Evolutionary conservation across 305 asterid species (phyloP).

Genomic region (Nicotiana rustica): DNA sequence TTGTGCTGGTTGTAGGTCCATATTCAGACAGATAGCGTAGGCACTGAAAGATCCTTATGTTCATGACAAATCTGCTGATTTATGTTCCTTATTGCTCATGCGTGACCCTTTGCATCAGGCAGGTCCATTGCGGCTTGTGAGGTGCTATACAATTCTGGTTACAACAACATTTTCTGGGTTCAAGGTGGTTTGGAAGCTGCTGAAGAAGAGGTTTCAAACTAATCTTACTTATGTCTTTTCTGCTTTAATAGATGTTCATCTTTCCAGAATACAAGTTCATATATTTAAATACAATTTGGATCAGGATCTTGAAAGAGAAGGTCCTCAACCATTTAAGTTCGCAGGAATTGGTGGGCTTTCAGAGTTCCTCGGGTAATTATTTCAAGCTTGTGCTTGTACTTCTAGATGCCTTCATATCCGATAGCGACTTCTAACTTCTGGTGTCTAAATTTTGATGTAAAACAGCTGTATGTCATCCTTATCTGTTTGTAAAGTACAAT

Average conservation of each 20-base stretch:
- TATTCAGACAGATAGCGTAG: neutral
- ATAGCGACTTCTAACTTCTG: constrained; percentile 21
- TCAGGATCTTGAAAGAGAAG: constrained; percentile 95
- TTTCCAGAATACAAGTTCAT: constrained; percentile 6
- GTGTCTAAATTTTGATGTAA: constrained; percentile 20
- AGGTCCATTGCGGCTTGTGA: constrained; percentile 99
- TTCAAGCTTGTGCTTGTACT: constrained; percentile 26
- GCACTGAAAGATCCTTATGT: constrained; percentile 25
- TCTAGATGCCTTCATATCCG: neutral
- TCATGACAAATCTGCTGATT: neutral
- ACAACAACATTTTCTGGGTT: constrained; percentile 85
- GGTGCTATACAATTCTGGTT: constrained; percentile 77
- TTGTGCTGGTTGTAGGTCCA: neutral
- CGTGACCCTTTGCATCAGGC: constrained; percentile 45
- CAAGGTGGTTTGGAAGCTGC: constrained; percentile 97
- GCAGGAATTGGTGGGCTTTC: constrained; percentile 99
- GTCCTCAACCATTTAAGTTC: constrained; percentile 86
- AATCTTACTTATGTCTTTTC: constrained; percentile 20
- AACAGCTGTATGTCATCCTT: constrained; percentile 2
- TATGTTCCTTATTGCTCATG: constrained; percentile 4
- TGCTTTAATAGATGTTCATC: neutral
- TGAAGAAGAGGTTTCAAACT: constrained; percentile 74
- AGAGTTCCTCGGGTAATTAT: constrained; percentile 87
- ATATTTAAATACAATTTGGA: constrained; percentile 33
- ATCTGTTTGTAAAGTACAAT: neutral